Conservation (phyloP, 495 filamentous ascomycete species). For the Podospora tetraspora region DNA sequence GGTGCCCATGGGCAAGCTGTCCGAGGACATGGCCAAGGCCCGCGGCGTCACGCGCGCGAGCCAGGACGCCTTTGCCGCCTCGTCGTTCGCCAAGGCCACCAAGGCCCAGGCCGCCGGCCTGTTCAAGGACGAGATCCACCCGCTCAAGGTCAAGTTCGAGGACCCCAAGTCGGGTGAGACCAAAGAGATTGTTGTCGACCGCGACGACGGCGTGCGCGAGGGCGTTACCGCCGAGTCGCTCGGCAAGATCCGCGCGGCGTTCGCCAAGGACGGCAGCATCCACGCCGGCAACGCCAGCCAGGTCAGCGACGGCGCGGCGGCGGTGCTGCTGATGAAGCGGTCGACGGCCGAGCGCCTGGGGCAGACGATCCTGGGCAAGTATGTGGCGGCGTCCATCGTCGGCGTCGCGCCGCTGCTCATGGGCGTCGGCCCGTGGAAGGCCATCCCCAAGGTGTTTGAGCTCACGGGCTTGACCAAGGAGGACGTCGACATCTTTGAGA, state of each 20-base stretch:
- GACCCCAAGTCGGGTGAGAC: constrained; percentile 89
- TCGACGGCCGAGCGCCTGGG: constrained; percentile 82
- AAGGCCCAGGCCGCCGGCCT: constrained; percentile 81
- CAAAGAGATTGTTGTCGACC: constrained; percentile 74
- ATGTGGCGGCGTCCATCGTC: constrained; percentile 73
- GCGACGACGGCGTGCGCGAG: constrained; percentile 80
- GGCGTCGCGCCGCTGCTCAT: constrained; percentile 91
- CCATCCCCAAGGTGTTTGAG: constrained; percentile 84
- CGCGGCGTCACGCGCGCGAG: constrained; percentile 60
- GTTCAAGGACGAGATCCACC: constrained; percentile 89
- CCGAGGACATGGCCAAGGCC: constrained; percentile 92
- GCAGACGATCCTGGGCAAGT: constrained; percentile 85
- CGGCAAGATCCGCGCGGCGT: constrained; percentile 83
- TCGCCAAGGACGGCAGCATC: constrained; percentile 84
- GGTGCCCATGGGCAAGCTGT: constrained; percentile 93
- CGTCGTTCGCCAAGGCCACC: constrained; percentile 82
- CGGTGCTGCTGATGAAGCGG: constrained; percentile 92
- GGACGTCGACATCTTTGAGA: constrained; percentile 96
- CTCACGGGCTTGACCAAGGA: constrained; percentile 82
- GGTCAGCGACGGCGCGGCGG: constrained; percentile 92
- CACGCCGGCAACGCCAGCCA: constrained; percentile 95
- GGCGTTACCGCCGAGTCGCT: constrained; percentile 85
- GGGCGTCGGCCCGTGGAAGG: constrained; percentile 93
- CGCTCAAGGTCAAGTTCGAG: constrained; percentile 73
- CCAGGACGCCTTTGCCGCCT: constrained; percentile 87